A percentile compares a stretch with the other conserved stretches of the same genome.
These are phyloP conservation scores for Acarospora socialis DNA, from an alignment of 2,329 filamentous ascomycete species.

Conservation along the genomic window DNA sequence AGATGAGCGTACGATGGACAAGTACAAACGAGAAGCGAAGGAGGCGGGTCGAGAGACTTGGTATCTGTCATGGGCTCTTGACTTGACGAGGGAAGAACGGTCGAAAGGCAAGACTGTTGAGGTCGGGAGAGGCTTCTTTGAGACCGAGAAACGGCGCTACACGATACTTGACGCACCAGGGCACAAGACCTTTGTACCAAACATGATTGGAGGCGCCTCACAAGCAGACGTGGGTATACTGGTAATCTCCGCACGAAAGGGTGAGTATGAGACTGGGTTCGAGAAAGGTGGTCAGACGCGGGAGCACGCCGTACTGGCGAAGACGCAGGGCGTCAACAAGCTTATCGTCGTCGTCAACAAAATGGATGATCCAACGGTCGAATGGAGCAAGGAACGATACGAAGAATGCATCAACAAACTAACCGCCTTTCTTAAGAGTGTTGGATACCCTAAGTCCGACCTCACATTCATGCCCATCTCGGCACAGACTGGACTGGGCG, in stretches of 20 bases:
- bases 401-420: conserved; percentile 89
- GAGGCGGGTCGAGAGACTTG: conserved; percentile 93
- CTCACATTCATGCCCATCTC: conserved; percentile 94
- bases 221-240: conserved; percentile 90
- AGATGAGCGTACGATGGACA: conserved; percentile 96
- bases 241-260: conserved; percentile 91
- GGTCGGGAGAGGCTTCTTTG: conserved; percentile 89
- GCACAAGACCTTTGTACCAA: conserved; percentile 95
- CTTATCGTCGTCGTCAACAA: conserved; percentile 93
- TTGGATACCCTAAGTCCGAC: conserved; percentile 86
- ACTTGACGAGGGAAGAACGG: conserved; percentile 92
- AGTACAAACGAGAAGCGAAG: conserved; percentile 94
- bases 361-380: conserved; percentile 95
- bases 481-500: conserved; percentile 69
- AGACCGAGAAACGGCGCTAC: conserved; percentile 92
- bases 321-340: conserved; percentile 97
- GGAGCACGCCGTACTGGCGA: conserved; percentile 94
- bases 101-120: conserved; percentile 97
- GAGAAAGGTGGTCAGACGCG: conserved; percentile 92
- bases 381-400: conserved; percentile 89
- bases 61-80: conserved; percentile 97
- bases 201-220: conserved; percentile 92
- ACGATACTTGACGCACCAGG: conserved; percentile 93
- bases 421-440: conserved; percentile 56
- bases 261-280: conserved; percentile 97